These are phyloP conservation scores for Colletotrichum orbiculare DNA, from an alignment of 2,329 filamentous ascomycete species.

Conservation along the genomic window DNA sequence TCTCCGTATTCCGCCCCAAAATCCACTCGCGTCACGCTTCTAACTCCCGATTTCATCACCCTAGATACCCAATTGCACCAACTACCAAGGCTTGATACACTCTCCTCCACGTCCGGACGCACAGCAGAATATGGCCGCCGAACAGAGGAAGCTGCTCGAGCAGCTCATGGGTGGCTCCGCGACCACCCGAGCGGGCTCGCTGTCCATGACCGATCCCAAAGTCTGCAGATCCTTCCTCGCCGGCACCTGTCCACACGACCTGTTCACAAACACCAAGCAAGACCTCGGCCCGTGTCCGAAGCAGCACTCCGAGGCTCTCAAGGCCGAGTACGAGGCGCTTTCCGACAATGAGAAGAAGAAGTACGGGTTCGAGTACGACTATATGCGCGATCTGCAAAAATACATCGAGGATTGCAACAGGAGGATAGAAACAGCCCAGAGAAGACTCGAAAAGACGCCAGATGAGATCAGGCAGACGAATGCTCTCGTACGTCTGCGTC, in stretches of 20 bases:
- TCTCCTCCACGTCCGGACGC: neutral
- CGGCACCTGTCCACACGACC: constrained; percentile 64
- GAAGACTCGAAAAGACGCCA: constrained; percentile 93
- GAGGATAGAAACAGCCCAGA: constrained; percentile 89
- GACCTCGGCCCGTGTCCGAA: constrained; percentile 91
- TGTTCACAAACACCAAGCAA: constrained; percentile 99
- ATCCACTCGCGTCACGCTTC: constrained; percentile 30
- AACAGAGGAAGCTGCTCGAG: constrained; percentile 98
- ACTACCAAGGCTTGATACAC: neutral
- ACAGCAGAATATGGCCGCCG: constrained; percentile 79
- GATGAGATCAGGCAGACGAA: constrained; percentile 98
- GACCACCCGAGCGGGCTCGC: constrained; percentile 79
- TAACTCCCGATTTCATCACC: constrained; percentile 11
- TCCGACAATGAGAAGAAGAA: constrained; percentile 77
- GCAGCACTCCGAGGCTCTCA: constrained; percentile 87
- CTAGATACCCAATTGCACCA: neutral
- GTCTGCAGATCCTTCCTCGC: constrained; percentile 39
- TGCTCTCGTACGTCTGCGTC: constrained; percentile 65
- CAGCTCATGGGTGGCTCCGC: constrained; percentile 88
- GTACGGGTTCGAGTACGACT: constrained; percentile 95
- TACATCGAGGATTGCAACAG: constrained; percentile 98
- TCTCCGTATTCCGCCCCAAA: constrained; percentile 32
- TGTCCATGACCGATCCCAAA: constrained; percentile 81
- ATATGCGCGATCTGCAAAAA: constrained; percentile 93
- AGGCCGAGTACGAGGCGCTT: constrained; percentile 86